Conservation (phyloP, 2,329 filamentous ascomycete species). For the Fusarium mangiferae region DNA sequence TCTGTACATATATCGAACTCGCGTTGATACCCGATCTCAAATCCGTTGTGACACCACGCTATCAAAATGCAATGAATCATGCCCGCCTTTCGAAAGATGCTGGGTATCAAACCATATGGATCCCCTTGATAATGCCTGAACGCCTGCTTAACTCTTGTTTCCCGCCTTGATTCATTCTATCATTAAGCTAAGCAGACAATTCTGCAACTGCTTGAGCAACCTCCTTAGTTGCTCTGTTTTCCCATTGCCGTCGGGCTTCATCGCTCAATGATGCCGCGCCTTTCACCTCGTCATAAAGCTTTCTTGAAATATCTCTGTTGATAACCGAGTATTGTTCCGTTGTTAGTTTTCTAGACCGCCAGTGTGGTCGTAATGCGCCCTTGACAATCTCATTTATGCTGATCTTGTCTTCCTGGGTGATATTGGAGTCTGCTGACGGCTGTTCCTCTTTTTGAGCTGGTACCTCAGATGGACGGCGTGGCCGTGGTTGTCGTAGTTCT, state of each 20-base stretch:
- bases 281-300: slow-evolving; percentile 79
- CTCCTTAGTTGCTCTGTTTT: slow-evolving; percentile 80
- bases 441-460: slow-evolving; percentile 66
- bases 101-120: slow-evolving; percentile 50
- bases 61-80: slow-evolving; percentile 43
- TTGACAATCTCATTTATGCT: slow-evolving; percentile 91
- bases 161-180: slow-evolving; percentile 38
- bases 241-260: slow-evolving; percentile 74
- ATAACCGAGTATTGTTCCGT: slow-evolving; percentile 93
- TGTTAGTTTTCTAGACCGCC: slow-evolving; percentile 80
- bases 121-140: slow-evolving; percentile 45
- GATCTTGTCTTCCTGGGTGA: slow-evolving; percentile 86
- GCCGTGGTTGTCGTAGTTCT: slow-evolving; percentile 64
- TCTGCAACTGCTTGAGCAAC: slow-evolving; percentile 78
- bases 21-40: slow-evolving; percentile 33
- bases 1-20: slow-evolving; percentile 12
- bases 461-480: slow-evolving; percentile 57
- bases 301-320: slow-evolving; percentile 88
- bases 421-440: slow-evolving; percentile 71
- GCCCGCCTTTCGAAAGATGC: slow-evolving; percentile 43
- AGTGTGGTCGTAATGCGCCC: slow-evolving; percentile 82
- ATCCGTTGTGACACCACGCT: slow-evolving; percentile 43
- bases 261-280: slow-evolving; percentile 69
- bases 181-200: slow-evolving; percentile 60
- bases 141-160: slow-evolving; percentile 44